Conservation (phyloP, 768 basidiomycete species). For the Kwoniella sp. region DNA sequence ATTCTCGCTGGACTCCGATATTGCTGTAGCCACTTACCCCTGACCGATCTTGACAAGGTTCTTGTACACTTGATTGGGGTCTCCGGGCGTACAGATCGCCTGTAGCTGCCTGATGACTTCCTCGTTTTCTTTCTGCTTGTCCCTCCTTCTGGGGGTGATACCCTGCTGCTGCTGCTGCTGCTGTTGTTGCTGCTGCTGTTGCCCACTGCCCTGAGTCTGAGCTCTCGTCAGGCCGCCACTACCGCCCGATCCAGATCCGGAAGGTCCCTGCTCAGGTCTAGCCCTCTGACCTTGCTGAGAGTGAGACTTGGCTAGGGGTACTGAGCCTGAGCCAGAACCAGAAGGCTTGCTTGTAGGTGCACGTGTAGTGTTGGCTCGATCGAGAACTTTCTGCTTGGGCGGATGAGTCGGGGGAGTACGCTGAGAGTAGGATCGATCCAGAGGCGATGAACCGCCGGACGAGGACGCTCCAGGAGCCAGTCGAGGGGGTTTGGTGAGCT, state of each 20-base stretch:
- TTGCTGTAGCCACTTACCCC: constrained; percentile 65
- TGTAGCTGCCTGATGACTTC: constrained; percentile 90
- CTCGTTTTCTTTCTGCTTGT: constrained; percentile 70
- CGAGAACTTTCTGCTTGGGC: constrained; percentile 69
- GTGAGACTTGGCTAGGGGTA: constrained; percentile 44
- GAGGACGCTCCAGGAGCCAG: constrained; percentile 49
- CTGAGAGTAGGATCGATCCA: constrained; percentile 66
- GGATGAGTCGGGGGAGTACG: constrained; percentile 75
- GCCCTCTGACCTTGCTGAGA: constrained; percentile 52
- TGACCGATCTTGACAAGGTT: constrained; percentile 96
- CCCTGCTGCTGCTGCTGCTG: constrained; percentile 51
- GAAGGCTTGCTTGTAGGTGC: constrained; percentile 60
- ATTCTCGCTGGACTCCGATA: not conserved
- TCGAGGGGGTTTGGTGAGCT: constrained; percentile 40
- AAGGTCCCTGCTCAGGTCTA: constrained; percentile 33
- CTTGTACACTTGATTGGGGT: constrained; percentile 90
- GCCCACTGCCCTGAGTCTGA: constrained; percentile 33
- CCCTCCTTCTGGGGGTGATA: constrained; percentile 79
- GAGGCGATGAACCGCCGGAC: constrained; percentile 46
- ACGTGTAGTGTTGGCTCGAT: constrained; percentile 85
- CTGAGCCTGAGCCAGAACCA: constrained; percentile 22
- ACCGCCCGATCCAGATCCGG: constrained; percentile 11
- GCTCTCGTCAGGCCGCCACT: constrained; percentile 7
- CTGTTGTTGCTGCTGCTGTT: constrained; percentile 56
- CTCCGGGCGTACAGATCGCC: constrained; percentile 95